phyloP scores from a whole-genome alignment of 78 protist genomes.

The Chrysochromulina parva region DNA sequence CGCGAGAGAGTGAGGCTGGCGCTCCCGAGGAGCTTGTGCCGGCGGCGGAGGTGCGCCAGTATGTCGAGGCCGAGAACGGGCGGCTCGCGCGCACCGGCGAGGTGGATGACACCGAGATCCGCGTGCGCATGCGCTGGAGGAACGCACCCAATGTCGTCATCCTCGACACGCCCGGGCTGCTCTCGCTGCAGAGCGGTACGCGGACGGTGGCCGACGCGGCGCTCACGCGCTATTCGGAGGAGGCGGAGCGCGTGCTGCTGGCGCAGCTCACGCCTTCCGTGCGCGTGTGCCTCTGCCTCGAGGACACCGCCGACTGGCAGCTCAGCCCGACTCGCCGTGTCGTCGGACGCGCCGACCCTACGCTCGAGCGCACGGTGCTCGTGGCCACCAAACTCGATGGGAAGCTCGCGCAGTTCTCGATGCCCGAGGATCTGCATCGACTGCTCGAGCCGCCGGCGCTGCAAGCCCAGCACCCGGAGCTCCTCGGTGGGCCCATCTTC shows the following conservation, averaged over 20 bases:
- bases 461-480: background rate
- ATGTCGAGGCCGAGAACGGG: background rate
- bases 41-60: background rate
- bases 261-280: background rate
- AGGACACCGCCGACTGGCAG: background rate
- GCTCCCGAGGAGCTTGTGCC: background rate
- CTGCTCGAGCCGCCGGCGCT: background rate
- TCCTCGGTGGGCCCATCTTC: slow-evolving; percentile 6
- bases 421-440: background rate
- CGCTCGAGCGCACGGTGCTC: background rate
- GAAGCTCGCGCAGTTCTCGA: background rate
- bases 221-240: background rate
- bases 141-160: background rate
- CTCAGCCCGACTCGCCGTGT: background rate
- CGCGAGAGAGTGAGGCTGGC: background rate
- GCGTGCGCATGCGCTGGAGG: background rate
- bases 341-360: background rate
- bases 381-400: background rate
- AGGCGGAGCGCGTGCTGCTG: background rate
- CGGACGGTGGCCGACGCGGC: background rate
- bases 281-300: background rate
- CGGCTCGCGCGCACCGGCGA: background rate
- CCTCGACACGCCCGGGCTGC: background rate
- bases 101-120: background rate
- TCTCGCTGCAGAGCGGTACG: background rate